phyloP scores from a whole-genome alignment of 306 rosid species.

The Cucurbita moschata region DNA sequence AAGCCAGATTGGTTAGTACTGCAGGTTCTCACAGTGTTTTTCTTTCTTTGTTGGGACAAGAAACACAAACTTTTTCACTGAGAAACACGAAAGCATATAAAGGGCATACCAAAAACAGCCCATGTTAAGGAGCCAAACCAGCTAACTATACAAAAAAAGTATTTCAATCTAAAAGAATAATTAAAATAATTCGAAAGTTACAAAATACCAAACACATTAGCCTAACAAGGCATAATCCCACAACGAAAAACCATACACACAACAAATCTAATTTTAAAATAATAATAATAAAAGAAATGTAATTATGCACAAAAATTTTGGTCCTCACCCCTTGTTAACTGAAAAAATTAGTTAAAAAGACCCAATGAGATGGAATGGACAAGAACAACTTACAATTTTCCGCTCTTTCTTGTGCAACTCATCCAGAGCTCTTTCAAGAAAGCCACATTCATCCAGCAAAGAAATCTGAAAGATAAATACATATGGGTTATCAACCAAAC shows the following conservation, averaged over 20 bases:
- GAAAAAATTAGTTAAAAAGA: neutral
- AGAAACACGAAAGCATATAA: neutral
- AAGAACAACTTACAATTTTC: slow-evolving; percentile 53
- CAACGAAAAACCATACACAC: neutral
- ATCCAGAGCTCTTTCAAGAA: slow-evolving; percentile 63
- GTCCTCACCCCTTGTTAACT: neutral
- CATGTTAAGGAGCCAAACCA: neutral
- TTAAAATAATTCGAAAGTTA: neutral
- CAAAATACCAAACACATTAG: neutral
- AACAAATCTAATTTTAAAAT: neutral
- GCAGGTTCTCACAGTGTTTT: slow-evolving; percentile 3
- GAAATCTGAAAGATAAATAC: slow-evolving; percentile 37
- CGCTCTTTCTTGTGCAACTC: slow-evolving; percentile 70
- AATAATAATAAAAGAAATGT: neutral
- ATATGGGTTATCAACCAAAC: neutral
- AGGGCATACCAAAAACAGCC: too few species aligned
- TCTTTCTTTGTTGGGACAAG: neutral
- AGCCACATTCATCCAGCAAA: slow-evolving; percentile 70
- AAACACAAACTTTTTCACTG: neutral
- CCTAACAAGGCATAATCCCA: neutral
- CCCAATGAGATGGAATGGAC: slow-evolving; percentile 9
- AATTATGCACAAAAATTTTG: neutral
- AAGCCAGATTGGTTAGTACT: slow-evolving; percentile 8
- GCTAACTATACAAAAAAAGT: neutral
- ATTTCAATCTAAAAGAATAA: neutral